Percentiles rank a stretch among this genome's conserved stretches.
These are phyloP conservation scores for Sclerotinia subarctica DNA, from an alignment of 2,329 filamentous ascomycete species.

Conservation along the genomic window DNA sequence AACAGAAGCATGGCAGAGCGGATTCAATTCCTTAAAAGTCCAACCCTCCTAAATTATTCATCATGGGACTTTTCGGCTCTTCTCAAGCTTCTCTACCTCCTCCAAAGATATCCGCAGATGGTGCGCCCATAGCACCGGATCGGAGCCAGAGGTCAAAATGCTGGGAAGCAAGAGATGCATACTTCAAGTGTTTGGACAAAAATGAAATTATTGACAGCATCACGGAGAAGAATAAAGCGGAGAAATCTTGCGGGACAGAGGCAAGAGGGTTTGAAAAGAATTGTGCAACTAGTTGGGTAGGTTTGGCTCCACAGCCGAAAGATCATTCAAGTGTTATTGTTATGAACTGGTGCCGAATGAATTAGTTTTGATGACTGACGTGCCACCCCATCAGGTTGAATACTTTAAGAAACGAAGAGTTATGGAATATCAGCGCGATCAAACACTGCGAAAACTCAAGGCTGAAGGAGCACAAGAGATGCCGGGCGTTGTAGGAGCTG, in stretches of 20 bases:
- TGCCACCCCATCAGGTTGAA: constrained; percentile 61
- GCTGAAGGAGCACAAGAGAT: constrained; percentile 68
- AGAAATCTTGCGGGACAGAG: constrained; percentile 57
- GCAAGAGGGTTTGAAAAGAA: constrained; percentile 71
- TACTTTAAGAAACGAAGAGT: constrained; percentile 98
- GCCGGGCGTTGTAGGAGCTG: constrained; percentile 32
- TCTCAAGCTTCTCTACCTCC: constrained; percentile 39
- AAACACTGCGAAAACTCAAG: constrained; percentile 72
- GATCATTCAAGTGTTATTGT: neutral
- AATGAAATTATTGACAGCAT: constrained; percentile 77
- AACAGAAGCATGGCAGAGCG: neutral
- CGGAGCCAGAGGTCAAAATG: constrained; percentile 77
- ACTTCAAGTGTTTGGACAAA: constrained; percentile 83
- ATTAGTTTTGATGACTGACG: constrained; percentile 21
- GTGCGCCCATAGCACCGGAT: constrained; percentile 73
- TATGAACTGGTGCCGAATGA: too few species aligned
- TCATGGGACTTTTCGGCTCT: constrained; percentile 51
- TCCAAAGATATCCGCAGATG: constrained; percentile 50
- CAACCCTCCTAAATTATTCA: neutral
- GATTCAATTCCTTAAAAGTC: neutral
- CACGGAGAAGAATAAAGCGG: constrained; percentile 51
- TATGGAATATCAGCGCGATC: constrained; percentile 82
- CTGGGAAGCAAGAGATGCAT: constrained; percentile 85
- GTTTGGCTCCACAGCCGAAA: constrained; percentile 40
- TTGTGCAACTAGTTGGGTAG: constrained; percentile 87